These are phyloP conservation scores for Aureobasidium uvarum DNA, from an alignment of 2,329 filamentous ascomycete genomes.

Conservation along the genomic window DNA sequence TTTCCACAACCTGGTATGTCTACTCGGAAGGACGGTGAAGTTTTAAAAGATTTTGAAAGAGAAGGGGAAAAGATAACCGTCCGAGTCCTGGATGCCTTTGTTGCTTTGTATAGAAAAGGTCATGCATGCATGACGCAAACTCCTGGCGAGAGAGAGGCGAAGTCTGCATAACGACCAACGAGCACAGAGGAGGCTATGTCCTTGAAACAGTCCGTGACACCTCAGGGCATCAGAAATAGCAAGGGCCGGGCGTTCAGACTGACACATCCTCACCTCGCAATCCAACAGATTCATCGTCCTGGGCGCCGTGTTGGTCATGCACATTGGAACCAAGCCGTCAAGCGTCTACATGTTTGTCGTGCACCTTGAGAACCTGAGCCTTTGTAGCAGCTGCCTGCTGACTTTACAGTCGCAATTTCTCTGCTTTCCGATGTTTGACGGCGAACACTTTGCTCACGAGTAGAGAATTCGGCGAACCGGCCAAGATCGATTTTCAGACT, in stretches of 20 bases:
- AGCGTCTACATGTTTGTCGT: neutral
- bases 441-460: neutral
- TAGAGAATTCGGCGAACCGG: neutral
- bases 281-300: neutral
- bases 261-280: constrained; percentile 12
- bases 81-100: neutral
- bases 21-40: neutral
- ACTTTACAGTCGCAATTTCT: neutral
- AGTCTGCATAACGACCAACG: constrained; percentile 22
- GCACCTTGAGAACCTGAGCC: neutral
- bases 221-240: constrained; percentile 1
- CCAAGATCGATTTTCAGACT: constrained; percentile 1
- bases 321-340: neutral
- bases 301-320: constrained; percentile 1
- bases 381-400: neutral
- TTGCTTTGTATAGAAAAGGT: neutral
- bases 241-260: neutral
- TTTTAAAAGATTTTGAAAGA: neutral
- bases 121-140: constrained; percentile 19
- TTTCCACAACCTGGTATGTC: neutral
- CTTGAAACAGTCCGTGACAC: constrained; percentile 26
- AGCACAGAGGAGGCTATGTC: constrained; percentile 17
- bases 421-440: neutral
- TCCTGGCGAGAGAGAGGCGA: constrained; percentile 19
- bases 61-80: too few relatives aligned